A percentile compares a stretch with the other conserved stretches of the same genome.
These are phyloP conservation scores for Arachis monticola DNA, from an alignment of 331 rosid species.

Conservation along the genomic window DNA sequence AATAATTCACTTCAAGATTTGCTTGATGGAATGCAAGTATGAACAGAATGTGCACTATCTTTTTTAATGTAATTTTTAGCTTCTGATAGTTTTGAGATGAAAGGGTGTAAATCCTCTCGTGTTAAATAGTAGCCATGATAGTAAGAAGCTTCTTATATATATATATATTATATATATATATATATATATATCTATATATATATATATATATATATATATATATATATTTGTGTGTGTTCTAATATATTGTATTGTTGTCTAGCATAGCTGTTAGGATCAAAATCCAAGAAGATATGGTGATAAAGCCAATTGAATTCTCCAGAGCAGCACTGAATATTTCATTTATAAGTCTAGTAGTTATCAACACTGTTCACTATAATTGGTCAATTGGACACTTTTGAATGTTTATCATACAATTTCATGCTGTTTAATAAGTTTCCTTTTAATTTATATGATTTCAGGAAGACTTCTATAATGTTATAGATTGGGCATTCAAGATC, in stretches of 20 bases:
- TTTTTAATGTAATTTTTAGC: constrained; percentile 1
- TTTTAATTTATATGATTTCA: constrained; percentile 53
- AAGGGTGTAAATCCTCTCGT: constrained; percentile 30
- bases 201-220: background rate
- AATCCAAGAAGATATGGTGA: constrained; percentile 3
- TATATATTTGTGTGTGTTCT: background rate
- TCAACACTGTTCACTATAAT: constrained; percentile 16
- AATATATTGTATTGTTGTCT: background rate
- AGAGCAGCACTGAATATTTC: background rate
- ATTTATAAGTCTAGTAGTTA: constrained; percentile 3
- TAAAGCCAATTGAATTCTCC: constrained; percentile 1
- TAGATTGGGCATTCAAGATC: constrained; percentile 97
- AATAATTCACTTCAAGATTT: constrained; percentile 89
- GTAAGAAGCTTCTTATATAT: background rate
- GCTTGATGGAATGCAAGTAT: constrained; percentile 97
- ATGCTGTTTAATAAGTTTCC: constrained; percentile 13
- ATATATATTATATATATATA: background rate
- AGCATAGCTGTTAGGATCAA: constrained; percentile 2
- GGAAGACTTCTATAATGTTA: constrained; percentile 90
- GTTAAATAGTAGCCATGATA: constrained; percentile 13
- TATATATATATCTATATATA: background rate
- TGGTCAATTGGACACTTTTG: constrained; percentile 31
- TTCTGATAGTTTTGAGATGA: constrained; percentile 34
- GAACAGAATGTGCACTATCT: constrained; percentile 30
- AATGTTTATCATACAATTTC: constrained; percentile 13